phyloP scores from a whole-genome alignment of 1,284 basidiomycete genomes.

The Cryptococcus hybrid region DNA sequence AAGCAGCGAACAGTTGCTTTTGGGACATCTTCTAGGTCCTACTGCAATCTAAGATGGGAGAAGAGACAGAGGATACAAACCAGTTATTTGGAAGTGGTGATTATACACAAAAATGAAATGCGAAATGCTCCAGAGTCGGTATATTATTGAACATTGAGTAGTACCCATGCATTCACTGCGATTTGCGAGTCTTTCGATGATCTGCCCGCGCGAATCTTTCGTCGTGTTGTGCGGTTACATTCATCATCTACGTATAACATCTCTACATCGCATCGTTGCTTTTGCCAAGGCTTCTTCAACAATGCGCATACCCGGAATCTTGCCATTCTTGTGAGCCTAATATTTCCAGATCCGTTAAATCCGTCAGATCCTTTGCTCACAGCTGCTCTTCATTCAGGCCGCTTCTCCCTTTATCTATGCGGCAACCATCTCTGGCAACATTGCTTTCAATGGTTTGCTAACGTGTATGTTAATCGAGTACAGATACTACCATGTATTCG shows the following conservation, averaged over 20 bases:
- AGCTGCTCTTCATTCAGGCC: background rate
- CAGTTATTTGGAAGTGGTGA: background rate
- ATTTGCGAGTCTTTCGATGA: background rate
- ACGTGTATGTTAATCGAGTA: constrained; percentile 4
- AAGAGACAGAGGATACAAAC: background rate
- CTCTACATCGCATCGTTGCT: too few relatives aligned
- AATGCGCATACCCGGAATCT: background rate
- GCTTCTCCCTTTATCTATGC: constrained; percentile 9
- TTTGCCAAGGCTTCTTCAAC: background rate
- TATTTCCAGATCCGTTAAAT: background rate
- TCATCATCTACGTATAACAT: background rate
- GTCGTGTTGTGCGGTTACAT: background rate
- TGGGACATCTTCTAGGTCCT: constrained; percentile 2
- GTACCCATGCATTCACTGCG: background rate
- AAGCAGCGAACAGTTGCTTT: constrained; percentile 65
- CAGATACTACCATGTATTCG: background rate
- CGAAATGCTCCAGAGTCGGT: background rate
- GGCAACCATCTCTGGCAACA: constrained; percentile 10
- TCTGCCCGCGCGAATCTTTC: background rate
- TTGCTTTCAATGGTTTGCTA: constrained; percentile 11
- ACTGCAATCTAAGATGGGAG: background rate
- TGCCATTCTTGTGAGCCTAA: background rate
- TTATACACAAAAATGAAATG: background rate
- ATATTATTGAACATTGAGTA: background rate
- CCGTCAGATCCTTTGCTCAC: background rate